A percentile compares a stretch with the other conserved stretches of the same genome.
Conservation (phyloP, 257 asterid genomes). For the Ligustrum vulgare region DNA sequence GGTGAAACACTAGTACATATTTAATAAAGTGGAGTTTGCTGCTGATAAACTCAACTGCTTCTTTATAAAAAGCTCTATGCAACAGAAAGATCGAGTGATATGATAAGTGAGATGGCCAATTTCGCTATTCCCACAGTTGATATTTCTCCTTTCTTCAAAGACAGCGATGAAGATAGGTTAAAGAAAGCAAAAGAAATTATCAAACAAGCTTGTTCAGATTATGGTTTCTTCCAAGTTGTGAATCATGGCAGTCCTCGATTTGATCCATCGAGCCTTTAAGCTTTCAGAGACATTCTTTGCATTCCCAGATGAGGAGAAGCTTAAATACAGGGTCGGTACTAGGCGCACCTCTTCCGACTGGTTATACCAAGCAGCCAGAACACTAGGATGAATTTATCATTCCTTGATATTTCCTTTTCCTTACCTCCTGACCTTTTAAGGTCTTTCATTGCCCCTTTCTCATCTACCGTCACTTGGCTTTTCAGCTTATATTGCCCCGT, state of each 20-base stretch:
- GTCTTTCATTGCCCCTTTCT: too few species aligned
- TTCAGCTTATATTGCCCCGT: too few species aligned
- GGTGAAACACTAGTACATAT: too few species aligned
- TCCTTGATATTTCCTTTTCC: too few species aligned
- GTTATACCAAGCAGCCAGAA: conserved; percentile 49
- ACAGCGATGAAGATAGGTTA: conserved; percentile 34
- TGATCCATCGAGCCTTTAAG: conserved; percentile 25
- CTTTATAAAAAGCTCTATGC: too few species aligned
- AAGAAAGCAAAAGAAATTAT: conserved; percentile 39
- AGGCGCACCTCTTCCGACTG: conserved; percentile 54
- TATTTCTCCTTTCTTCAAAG: conserved; percentile 46
- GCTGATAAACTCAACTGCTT: too few species aligned
- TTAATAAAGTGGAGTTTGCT: too few species aligned
- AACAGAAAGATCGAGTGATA: neutral
- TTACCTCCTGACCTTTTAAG: too few species aligned
- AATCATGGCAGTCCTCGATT: conserved; percentile 47
- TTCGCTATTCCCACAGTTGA: conserved; percentile 48
- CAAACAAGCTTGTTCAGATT: conserved; percentile 31
- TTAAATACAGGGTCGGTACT: conserved; percentile 30
- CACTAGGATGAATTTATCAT: too few species aligned
- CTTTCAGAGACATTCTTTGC: conserved; percentile 42
- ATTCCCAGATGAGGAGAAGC: conserved; percentile 46
- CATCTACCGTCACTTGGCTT: too few species aligned
- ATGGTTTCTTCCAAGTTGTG: conserved; percentile 47
- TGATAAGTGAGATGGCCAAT: conserved; percentile 9